Conservation (phyloP, 768 basidiomycete genomes). For the Austroboletus eburneus region DNA sequence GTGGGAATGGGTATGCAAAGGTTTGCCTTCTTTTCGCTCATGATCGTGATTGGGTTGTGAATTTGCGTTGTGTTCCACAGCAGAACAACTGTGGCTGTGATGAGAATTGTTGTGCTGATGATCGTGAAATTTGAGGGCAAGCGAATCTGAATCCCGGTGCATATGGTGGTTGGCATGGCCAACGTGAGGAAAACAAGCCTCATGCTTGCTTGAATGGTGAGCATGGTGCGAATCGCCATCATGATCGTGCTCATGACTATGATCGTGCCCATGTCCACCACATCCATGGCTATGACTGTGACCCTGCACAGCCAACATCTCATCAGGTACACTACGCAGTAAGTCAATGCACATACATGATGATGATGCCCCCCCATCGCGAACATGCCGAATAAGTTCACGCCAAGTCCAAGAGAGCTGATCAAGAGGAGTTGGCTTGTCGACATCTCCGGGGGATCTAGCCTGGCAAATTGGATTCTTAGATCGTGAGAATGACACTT, state of each 20-base stretch:
- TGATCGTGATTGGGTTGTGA: constrained; percentile 20
- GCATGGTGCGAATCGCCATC: constrained; percentile 28
- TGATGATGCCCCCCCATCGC: constrained; percentile 87
- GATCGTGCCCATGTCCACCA: constrained; percentile 4
- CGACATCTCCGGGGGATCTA: constrained; percentile 98
- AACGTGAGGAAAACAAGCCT: constrained; percentile 12
- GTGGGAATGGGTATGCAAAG: constrained; percentile 13
- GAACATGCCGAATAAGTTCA: constrained; percentile 98
- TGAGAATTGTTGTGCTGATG: constrained; percentile 11
- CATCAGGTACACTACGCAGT: not conserved
- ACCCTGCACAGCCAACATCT: constrained; percentile 10
- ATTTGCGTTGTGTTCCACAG: constrained; percentile 19
- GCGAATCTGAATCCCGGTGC: constrained; percentile 13
- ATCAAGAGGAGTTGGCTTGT: constrained; percentile 89
- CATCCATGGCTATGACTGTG: constrained; percentile 16
- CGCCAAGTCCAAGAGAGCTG: constrained; percentile 82
- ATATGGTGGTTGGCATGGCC: constrained; percentile 20
- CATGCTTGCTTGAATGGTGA: constrained; percentile 19
- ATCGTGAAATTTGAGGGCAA: constrained; percentile 8
- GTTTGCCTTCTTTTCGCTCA: constrained; percentile 23
- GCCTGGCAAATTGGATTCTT: constrained; percentile 35
- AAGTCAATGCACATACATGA: constrained; percentile 49
- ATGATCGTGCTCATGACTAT: constrained; percentile 30
- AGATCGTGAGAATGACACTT: not conserved
- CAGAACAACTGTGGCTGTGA: constrained; percentile 16